Conservation (phyloP, 1,139 yeast genomes). For the Saccharomyces hybrid region DNA sequence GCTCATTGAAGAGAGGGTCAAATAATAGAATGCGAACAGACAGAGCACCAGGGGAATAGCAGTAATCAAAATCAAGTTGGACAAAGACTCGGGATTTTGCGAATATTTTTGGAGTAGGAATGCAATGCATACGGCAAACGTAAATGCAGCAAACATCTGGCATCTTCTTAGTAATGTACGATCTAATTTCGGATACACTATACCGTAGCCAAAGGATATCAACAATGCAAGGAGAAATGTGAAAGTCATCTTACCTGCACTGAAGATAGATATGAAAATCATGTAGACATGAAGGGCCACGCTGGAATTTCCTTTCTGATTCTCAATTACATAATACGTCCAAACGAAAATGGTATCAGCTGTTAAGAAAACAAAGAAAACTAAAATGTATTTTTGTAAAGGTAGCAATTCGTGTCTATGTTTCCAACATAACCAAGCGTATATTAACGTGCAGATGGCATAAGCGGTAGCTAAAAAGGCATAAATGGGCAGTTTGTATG, state of each 20-base stretch:
- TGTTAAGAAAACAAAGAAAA: constrained; percentile 72
- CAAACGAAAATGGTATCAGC: constrained; percentile 78
- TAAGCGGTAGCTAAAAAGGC: constrained; percentile 78
- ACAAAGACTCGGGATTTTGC: constrained; percentile 39
- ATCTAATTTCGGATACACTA: constrained; percentile 74
- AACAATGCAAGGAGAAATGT: constrained; percentile 76
- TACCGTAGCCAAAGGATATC: constrained; percentile 87
- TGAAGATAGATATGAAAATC: constrained; percentile 65
- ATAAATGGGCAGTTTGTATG: constrained; percentile 80
- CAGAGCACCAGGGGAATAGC: constrained; percentile 64
- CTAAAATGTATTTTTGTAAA: constrained; percentile 78
- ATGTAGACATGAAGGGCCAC: constrained; percentile 65
- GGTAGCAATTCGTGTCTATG: constrained; percentile 81
- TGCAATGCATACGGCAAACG: constrained; percentile 58
- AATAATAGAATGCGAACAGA: constrained; percentile 61
- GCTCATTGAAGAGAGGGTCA: constrained; percentile 62
- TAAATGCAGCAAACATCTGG: constrained; percentile 63
- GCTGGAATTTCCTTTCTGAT: constrained; percentile 43
- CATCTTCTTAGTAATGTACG: constrained; percentile 66
- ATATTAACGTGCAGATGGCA: constrained; percentile 66
- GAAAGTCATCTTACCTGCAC: constrained; percentile 73
- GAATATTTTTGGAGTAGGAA: constrained; percentile 63
- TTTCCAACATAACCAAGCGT: constrained; percentile 74
- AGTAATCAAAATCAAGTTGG: constrained; percentile 35
- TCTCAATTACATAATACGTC: constrained; percentile 80